phyloP scores from a whole-genome alignment of 495 filamentous ascomycete species.

The Xylaria sp. region DNA sequence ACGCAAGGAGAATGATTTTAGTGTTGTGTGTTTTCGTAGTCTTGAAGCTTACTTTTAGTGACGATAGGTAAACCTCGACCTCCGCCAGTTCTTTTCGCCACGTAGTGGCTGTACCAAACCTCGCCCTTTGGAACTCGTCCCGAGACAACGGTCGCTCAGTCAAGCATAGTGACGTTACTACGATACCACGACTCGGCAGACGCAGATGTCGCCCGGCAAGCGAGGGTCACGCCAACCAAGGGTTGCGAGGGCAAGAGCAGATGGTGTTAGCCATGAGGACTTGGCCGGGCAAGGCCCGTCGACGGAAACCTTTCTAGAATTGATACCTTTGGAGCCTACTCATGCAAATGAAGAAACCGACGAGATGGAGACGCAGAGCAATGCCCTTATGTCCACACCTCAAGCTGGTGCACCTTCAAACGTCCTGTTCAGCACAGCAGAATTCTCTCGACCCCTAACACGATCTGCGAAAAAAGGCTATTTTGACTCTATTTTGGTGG shows the following conservation, averaged over 20 bases:
- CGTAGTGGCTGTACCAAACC: not conserved
- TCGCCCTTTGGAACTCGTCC: not conserved
- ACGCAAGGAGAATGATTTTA: not conserved
- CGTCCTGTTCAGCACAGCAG: not conserved
- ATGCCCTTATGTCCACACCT: conserved; percentile 18
- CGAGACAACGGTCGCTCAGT: not conserved
- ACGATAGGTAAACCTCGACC: not conserved
- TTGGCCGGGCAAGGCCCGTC: not conserved
- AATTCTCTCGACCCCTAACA: conserved; percentile 14
- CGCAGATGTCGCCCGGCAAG: not conserved
- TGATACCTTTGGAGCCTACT: not conserved
- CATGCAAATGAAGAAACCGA: not conserved
- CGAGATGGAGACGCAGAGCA: not conserved
- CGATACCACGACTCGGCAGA: not conserved
- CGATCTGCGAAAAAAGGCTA: conserved; percentile 13
- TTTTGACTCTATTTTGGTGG: conserved; percentile 14
- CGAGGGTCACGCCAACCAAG: not conserved
- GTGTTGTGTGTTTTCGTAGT: not conserved
- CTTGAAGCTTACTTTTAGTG: conserved; percentile 13
- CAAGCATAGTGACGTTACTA: not conserved
- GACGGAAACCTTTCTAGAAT: not conserved
- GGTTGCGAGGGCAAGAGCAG: not conserved
- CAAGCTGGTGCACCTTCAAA: conserved; percentile 2
- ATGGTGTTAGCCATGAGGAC: not conserved
- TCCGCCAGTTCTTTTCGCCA: not conserved